These are phyloP conservation scores for Penstemon barbatus DNA, from an alignment of 257 asterid species.

Conservation along the genomic window DNA sequence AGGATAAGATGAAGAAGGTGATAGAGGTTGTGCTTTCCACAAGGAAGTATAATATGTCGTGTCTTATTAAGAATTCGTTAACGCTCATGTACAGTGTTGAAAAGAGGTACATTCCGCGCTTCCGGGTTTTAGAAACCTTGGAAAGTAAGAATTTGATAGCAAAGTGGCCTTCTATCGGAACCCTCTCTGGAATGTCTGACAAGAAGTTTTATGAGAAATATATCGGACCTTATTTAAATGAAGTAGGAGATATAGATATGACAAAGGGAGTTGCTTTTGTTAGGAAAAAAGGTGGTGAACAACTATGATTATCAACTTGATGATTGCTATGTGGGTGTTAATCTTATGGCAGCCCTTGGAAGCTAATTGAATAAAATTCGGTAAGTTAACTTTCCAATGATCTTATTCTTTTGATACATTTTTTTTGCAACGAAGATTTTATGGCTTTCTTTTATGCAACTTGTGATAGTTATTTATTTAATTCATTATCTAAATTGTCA, in stretches of 20 bases:
- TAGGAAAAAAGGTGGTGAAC: too few relatives aligned
- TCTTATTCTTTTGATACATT: too few relatives aligned
- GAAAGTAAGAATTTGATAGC: slow-evolving; percentile 5
- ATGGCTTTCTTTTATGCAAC: too few relatives aligned
- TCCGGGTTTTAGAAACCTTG: slow-evolving; percentile 4
- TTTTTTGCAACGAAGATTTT: too few relatives aligned
- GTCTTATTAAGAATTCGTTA: background rate
- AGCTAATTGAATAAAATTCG: too few relatives aligned
- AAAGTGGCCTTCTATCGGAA: background rate
- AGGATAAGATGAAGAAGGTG: slow-evolving; percentile 1
- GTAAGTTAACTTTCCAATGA: too few relatives aligned
- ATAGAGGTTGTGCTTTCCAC: slow-evolving; percentile 6
- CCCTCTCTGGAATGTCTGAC: background rate
- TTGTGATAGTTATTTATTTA: too few relatives aligned
- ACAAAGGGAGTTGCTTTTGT: too few relatives aligned
- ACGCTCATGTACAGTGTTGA: slow-evolving; percentile 6
- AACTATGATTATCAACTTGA: too few relatives aligned
- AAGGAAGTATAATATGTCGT: slow-evolving; percentile 7
- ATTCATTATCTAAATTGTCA: too few relatives aligned
- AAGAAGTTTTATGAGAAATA: slow-evolving; percentile 8
- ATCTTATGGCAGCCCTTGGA: too few relatives aligned
- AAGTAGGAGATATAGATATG: slow-evolving; percentile 18
- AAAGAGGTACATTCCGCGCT: slow-evolving; percentile 10
- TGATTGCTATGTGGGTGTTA: too few relatives aligned
- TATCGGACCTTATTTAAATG: background rate